Evolutionary conservation across 176 grass and related monocot species (phyloP).

Genomic region (Phoenix roebelenii): DNA sequence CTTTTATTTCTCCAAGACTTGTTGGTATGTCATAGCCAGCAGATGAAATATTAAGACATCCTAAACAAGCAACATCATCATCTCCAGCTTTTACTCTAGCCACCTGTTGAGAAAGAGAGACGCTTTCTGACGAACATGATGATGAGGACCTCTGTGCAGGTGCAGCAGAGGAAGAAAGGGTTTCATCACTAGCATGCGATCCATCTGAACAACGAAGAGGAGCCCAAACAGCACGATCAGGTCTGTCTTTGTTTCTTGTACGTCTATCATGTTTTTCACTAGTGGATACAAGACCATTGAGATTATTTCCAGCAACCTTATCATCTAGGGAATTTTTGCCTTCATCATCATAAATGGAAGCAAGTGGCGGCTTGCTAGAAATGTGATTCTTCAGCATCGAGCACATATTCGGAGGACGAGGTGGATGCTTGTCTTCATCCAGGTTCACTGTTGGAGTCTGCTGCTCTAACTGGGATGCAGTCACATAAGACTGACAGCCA

Average conservation of each 20-base stretch:
- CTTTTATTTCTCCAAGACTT: slow-evolving; percentile 9
- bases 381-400: slow-evolving; percentile 8
- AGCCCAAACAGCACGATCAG: slow-evolving; percentile 24
- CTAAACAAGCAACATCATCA: neutral
- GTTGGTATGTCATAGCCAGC: neutral
- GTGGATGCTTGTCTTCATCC: slow-evolving; percentile 15
- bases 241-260: slow-evolving; percentile 17
- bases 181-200: slow-evolving; percentile 14
- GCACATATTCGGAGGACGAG: neutral
- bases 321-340: slow-evolving; percentile 15
- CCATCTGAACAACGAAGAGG: slow-evolving; percentile 13
- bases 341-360: slow-evolving; percentile 4
- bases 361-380: slow-evolving; percentile 1
- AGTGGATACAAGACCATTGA: neutral
- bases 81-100: slow-evolving; percentile 1
- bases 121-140: slow-evolving; percentile 2
- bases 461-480: neutral
- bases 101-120: neutral
- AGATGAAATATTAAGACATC: neutral
- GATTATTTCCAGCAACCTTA: slow-evolving; percentile 4
- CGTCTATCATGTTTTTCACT: slow-evolving; percentile 12
- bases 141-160: neutral
- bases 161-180: neutral
- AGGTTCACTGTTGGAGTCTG: slow-evolving; percentile 6
- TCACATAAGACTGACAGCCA: neutral